These are phyloP conservation scores for Lantana camara DNA, from an alignment of 257 asterid genomes.

Conservation along the genomic window DNA sequence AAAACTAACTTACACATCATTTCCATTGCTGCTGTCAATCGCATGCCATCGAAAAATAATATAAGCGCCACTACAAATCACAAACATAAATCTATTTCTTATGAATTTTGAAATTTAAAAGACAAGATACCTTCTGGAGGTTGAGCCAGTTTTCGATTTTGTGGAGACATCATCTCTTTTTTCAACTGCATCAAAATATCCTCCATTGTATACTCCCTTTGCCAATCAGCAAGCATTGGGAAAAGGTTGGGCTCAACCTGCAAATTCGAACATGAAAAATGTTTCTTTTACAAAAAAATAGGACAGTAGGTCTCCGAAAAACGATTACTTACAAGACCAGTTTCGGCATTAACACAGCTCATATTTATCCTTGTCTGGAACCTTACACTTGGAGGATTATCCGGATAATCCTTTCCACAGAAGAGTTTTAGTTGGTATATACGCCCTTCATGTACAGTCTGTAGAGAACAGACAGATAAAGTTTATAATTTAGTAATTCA, in stretches of 20 bases:
- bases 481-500: neutral
- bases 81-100: constrained; percentile 5
- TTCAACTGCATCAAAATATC: constrained; percentile 70
- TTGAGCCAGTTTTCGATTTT: constrained; percentile 77
- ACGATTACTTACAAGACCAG: constrained; percentile 58
- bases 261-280: constrained; percentile 10
- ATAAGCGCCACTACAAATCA: no score
- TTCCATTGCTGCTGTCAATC: no score
- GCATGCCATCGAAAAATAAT: no score
- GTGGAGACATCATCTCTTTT: constrained; percentile 83
- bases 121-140: constrained; percentile 63
- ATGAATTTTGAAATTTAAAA: neutral
- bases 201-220: constrained; percentile 88
- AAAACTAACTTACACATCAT: no score
- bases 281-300: neutral
- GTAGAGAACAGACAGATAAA: constrained; percentile 27
- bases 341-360: constrained; percentile 74
- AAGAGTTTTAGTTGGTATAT: constrained; percentile 77
- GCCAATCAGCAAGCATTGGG: constrained; percentile 82
- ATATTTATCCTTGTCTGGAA: constrained; percentile 79
- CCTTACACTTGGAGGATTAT: constrained; percentile 69
- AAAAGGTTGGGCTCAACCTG: constrained; percentile 77
- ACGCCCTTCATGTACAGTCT: constrained; percentile 86
- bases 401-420: constrained; percentile 84
- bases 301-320: neutral